These are phyloP conservation scores for Clarireedia hainanense DNA, from an alignment of 2,329 filamentous ascomycete genomes.

Conservation along the genomic window DNA sequence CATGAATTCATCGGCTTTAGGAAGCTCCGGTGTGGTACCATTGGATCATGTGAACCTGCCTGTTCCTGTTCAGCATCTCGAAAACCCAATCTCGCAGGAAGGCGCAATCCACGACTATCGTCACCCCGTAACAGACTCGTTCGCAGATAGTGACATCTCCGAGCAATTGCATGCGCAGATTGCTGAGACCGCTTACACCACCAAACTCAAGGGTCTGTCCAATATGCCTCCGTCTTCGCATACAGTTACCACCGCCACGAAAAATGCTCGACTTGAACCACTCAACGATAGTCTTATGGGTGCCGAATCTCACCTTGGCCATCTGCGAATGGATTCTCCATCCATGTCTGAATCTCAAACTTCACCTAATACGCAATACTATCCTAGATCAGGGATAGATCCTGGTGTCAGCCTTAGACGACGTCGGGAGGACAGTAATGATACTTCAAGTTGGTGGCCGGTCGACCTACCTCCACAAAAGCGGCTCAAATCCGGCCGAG, in stretches of 20 bases:
- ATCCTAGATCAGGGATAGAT: background rate
- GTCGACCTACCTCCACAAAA: constrained; percentile 36
- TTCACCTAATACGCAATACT: background rate
- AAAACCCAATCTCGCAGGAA: background rate
- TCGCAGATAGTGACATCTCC: too few species aligned
- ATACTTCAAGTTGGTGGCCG: constrained; percentile 19
- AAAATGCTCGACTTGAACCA: constrained; percentile 3
- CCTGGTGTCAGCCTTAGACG: constrained; percentile 23
- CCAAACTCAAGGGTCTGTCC: constrained; percentile 2
- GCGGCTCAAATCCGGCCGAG: constrained; percentile 43
- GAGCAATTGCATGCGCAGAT: too few species aligned
- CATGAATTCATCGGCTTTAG: constrained; percentile 22
- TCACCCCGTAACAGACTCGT: too few species aligned
- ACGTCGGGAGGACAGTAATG: constrained; percentile 23
- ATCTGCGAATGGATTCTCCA: constrained; percentile 29
- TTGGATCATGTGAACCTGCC: constrained; percentile 24
- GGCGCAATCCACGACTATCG: background rate
- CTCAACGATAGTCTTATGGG: constrained; percentile 23
- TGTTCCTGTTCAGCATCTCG: constrained; percentile 12
- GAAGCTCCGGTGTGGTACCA: constrained; percentile 27
- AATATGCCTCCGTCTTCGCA: constrained; percentile 15
- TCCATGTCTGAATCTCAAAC: constrained; percentile 16
- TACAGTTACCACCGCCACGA: background rate
- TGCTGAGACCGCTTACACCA: too few species aligned
- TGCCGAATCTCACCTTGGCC: constrained; percentile 27